phyloP scores from a whole-genome alignment of 805 yeast species.

The Pichia eremophila region DNA sequence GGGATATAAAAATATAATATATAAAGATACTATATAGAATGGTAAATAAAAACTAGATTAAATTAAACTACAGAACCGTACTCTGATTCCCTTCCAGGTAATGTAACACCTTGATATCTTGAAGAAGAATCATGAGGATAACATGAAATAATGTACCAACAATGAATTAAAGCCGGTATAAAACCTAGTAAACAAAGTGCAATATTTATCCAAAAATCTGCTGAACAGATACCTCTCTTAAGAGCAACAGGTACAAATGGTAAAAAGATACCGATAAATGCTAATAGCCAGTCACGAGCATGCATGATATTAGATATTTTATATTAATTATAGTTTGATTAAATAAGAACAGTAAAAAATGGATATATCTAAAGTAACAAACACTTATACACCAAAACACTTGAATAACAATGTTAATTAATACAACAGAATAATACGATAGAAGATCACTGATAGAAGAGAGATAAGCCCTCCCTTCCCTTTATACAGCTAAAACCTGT shows the following conservation, averaged over 20 bases:
- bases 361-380: background rate
- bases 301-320: too few species aligned
- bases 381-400: too few species aligned
- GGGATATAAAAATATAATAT: too few species aligned
- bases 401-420: too few species aligned
- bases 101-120: constrained; percentile 24
- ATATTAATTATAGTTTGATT: too few species aligned
- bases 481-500: background rate
- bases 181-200: constrained; percentile 63
- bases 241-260: constrained; percentile 68
- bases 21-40: too few species aligned
- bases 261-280: constrained; percentile 54
- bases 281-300: constrained; percentile 46
- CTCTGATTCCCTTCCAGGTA: constrained; percentile 28
- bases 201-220: constrained; percentile 54
- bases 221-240: constrained; percentile 54
- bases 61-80: constrained; percentile 22
- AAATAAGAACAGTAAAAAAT: background rate
- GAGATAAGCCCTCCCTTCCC: too few species aligned
- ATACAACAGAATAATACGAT: too few species aligned
- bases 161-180: constrained; percentile 69
- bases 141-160: constrained; percentile 68
- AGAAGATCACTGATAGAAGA: too few species aligned
- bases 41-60: too few species aligned
- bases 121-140: constrained; percentile 42